These are phyloP conservation scores for Rosa chinensis DNA, from an alignment of 306 rosid species.

Conservation along the genomic window DNA sequence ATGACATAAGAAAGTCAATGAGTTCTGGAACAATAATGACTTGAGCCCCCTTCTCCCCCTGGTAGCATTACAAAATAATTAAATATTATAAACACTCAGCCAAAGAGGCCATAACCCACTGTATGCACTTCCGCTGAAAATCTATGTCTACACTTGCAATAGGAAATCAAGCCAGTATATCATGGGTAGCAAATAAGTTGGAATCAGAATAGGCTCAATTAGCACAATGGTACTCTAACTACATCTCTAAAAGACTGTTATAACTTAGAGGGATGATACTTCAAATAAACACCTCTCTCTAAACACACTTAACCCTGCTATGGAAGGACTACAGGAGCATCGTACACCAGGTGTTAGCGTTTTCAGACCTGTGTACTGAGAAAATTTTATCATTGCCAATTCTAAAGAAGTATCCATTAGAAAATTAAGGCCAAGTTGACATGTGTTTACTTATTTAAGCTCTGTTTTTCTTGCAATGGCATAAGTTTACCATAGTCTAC, in stretches of 20 bases:
- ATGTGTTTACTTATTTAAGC: not conserved
- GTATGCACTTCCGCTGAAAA: not conserved
- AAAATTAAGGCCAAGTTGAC: not conserved
- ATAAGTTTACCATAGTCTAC: not conserved
- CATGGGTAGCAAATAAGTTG: not conserved
- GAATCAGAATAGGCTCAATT: not conserved
- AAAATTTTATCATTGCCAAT: not conserved
- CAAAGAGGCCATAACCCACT: not conserved
- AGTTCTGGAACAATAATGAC: conserved; percentile 82
- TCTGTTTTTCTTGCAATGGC: not conserved
- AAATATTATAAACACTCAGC: not conserved
- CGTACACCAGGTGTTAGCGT: not conserved
- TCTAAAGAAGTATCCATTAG: not conserved
- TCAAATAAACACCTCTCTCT: not conserved
- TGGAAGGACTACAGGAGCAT: not conserved
- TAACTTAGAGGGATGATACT: not conserved
- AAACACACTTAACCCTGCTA: not conserved
- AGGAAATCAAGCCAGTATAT: not conserved
- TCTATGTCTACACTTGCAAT: not conserved
- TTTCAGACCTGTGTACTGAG: not conserved
- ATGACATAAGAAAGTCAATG: conserved; percentile 59
- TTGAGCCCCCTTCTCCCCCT: conserved; percentile 94
- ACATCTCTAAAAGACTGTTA: not conserved
- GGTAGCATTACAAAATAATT: conserved; percentile 4
- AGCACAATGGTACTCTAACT: not conserved